A percentile compares a stretch with the other conserved stretches of the same genome.
phyloP scores from a whole-genome alignment of 2,329 filamentous ascomycete species.

The Hawksworthiomyces lignivorus region DNA sequence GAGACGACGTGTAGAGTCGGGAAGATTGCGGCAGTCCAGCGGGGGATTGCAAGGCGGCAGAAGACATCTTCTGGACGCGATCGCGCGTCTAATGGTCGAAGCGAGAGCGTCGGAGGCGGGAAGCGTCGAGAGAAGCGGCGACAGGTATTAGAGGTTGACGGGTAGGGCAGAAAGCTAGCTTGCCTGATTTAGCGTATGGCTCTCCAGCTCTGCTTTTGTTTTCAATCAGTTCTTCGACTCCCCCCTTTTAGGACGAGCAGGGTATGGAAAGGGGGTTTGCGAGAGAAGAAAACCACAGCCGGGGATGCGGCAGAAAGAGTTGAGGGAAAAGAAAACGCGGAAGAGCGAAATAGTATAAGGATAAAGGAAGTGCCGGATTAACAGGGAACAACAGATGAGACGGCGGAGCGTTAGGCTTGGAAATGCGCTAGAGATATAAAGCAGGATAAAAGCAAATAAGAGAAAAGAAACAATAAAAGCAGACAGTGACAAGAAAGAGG shows the following conservation, averaged over 20 bases:
- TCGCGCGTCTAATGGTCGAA: conserved; percentile 1
- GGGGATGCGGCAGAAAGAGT: too few relatives aligned
- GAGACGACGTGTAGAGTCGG: conserved; percentile 44
- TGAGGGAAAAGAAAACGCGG: not conserved
- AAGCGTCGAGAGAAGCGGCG: not conserved
- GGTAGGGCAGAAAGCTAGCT: too few relatives aligned
- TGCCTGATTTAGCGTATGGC: too few relatives aligned
- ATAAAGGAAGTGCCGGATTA: not conserved
- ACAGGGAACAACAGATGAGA: conserved; percentile 3
- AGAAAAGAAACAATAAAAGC: not conserved
- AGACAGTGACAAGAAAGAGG: not conserved
- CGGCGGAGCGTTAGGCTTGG: conserved; percentile 3
- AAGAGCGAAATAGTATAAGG: not conserved
- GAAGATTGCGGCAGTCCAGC: conserved; percentile 41
- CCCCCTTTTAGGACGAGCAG: too few relatives aligned
- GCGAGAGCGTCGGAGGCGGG: not conserved
- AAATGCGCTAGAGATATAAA: not conserved
- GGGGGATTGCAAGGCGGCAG: conserved; percentile 52
- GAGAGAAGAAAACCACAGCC: too few relatives aligned
- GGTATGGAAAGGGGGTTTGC: too few relatives aligned
- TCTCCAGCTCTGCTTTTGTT: not conserved
- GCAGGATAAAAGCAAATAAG: not conserved
- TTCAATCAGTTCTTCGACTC: too few relatives aligned
- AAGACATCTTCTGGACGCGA: conserved; percentile 46
- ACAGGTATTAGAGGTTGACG: too few relatives aligned